A percentile compares a stretch with the other conserved stretches of the same genome.
These are phyloP conservation scores for Angomonas deanei DNA, from an alignment of 208 protist species.

Conservation along the genomic window DNA sequence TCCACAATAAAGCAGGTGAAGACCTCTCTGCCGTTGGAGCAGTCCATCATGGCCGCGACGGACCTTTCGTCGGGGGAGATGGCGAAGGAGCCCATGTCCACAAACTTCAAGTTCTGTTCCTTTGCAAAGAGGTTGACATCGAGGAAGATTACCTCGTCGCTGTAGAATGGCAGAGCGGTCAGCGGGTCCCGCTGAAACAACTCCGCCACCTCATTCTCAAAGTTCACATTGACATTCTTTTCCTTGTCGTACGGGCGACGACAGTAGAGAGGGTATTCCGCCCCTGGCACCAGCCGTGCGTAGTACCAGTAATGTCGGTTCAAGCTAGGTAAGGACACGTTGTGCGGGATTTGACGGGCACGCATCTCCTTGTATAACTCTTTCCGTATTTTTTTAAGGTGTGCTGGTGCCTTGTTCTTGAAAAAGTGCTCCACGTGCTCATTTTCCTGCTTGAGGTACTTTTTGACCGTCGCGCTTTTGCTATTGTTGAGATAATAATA, in stretches of 20 bases:
- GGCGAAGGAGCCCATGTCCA: constrained; percentile 63
- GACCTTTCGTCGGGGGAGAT: constrained; percentile 41
- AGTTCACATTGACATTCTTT: constrained; percentile 18
- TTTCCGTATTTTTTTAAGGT: constrained; percentile 7
- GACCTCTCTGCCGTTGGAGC: constrained; percentile 54
- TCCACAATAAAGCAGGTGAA: constrained; percentile 52
- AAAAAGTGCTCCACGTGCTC: constrained; percentile 36
- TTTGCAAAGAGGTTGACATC: constrained; percentile 58
- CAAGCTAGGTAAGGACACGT: constrained; percentile 42
- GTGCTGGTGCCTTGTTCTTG: background rate
- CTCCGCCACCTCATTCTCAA: constrained; percentile 34
- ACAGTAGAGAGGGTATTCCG: constrained; percentile 51
- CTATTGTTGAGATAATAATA: constrained; percentile 55
- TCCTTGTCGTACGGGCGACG: constrained; percentile 28
- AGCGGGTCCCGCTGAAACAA: constrained; percentile 23
- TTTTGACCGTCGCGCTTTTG: constrained; percentile 26
- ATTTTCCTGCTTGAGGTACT: constrained; percentile 41
- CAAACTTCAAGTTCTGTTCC: constrained; percentile 35
- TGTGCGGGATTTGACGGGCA: constrained; percentile 28
- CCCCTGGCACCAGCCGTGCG: constrained; percentile 37
- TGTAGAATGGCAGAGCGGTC: constrained; percentile 35
- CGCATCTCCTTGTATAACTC: constrained; percentile 52
- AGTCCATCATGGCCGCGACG: constrained; percentile 53
- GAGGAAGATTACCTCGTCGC: constrained; percentile 60
- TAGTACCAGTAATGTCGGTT: constrained; percentile 76